Conservation (phyloP, 202 grass and related monocot genomes). For the Panicum hallii region DNA sequence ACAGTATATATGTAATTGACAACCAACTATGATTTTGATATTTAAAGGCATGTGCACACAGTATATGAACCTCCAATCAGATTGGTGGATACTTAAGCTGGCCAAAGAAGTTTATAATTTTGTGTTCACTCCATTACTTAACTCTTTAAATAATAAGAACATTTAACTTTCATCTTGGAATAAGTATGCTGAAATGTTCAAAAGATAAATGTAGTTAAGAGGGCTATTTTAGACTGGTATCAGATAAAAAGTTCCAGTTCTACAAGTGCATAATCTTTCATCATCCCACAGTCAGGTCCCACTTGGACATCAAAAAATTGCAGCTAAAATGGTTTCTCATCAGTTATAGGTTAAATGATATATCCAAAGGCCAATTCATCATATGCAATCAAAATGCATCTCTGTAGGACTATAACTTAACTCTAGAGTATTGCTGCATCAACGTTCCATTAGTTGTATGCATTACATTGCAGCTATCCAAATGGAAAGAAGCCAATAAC, state of each 20-base stretch:
- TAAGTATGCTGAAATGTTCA: not conserved
- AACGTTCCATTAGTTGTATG: not conserved
- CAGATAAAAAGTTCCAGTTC: no score
- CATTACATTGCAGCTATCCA: not conserved
- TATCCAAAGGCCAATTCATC: not conserved
- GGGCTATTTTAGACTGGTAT: not conserved
- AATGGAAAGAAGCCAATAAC: not conserved
- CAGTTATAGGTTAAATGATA: not conserved
- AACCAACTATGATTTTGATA: not conserved
- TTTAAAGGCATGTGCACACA: not conserved
- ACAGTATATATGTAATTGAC: slow-evolving; percentile 8
- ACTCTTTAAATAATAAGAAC: slow-evolving; percentile 1
- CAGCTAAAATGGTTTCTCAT: slow-evolving; percentile 11
- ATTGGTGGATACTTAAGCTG: not conserved
- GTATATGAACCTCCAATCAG: slow-evolving; percentile 20
- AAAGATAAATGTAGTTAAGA: no score
- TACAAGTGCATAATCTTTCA: not conserved
- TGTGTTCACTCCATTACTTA: slow-evolving; percentile 4
- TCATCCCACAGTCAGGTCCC: not conserved
- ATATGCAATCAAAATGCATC: slow-evolving; percentile 2
- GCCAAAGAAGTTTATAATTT: not conserved
- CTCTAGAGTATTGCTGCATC: not conserved
- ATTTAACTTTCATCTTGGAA: slow-evolving; percentile 11
- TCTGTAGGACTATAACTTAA: not conserved
- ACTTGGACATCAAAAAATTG: not conserved